These are phyloP conservation scores for Schizochytrium sp. DNA, from an alignment of 108 stramenopile species.

Conservation along the genomic window DNA sequence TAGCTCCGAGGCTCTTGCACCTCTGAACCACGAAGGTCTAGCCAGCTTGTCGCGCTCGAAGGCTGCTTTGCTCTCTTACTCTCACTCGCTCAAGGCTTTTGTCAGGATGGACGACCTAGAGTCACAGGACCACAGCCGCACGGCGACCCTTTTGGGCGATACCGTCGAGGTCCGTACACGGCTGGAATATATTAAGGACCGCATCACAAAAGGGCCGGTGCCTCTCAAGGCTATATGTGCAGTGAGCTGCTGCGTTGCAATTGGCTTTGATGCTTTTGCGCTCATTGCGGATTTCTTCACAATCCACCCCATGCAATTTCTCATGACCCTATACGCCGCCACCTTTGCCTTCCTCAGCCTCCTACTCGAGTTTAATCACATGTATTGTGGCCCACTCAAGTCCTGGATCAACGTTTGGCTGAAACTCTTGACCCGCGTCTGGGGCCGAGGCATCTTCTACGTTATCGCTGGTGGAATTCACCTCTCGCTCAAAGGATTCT, in stretches of 20 bases:
- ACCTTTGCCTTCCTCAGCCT: slow-evolving; percentile 25
- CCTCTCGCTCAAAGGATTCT: slow-evolving; percentile 11
- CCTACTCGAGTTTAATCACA: slow-evolving; percentile 38
- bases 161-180: slow-evolving; percentile 43
- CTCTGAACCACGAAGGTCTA: too few species aligned
- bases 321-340: slow-evolving; percentile 26
- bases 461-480: slow-evolving; percentile 24
- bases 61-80: too few species aligned
- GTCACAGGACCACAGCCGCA: too few species aligned
- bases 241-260: slow-evolving; percentile 32
- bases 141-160: slow-evolving; percentile 39
- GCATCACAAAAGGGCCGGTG: neutral
- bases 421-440: slow-evolving; percentile 15
- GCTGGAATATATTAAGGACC: slow-evolving; percentile 39
- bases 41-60: too few species aligned
- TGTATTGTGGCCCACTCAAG: slow-evolving; percentile 30
- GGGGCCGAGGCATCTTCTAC: slow-evolving; percentile 58
- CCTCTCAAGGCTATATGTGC: slow-evolving; percentile 41
- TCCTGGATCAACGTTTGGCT: slow-evolving; percentile 29
- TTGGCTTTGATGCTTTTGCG: slow-evolving; percentile 26
- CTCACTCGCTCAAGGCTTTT: too few species aligned
- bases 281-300: slow-evolving; percentile 34
- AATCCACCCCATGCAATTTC: slow-evolving; percentile 14
- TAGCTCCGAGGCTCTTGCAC: too few species aligned
- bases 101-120: too few species aligned